Evolutionary conservation across 176 grass and related monocot species (phyloP).

Genomic region (Cenchrus purpureus): DNA sequence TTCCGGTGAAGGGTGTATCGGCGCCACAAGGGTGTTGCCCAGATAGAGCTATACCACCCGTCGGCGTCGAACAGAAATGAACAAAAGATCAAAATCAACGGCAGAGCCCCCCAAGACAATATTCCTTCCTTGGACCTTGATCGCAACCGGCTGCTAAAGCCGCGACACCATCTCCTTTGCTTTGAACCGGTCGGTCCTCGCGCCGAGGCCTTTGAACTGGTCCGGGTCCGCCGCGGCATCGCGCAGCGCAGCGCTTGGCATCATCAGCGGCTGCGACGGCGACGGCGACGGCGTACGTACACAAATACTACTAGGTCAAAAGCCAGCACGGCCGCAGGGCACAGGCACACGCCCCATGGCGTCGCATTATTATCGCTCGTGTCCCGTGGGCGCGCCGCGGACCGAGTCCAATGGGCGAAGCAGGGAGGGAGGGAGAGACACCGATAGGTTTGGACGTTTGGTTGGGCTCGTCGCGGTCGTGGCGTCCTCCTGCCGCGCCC

Average conservation of each 20-base stretch:
- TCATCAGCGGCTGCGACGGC: not conserved
- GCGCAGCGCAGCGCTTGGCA: not conserved
- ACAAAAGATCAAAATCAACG: constrained; percentile 24
- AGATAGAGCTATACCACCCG: not conserved
- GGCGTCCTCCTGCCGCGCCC: not conserved
- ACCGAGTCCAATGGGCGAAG: constrained; percentile 21
- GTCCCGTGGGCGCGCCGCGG: not conserved
- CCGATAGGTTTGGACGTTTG: not conserved
- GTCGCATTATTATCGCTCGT: constrained; percentile 1
- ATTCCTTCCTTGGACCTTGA: constrained; percentile 26
- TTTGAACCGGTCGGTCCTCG: constrained; percentile 53
- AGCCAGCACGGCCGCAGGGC: not conserved
- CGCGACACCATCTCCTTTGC: not conserved
- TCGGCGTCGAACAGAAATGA: not conserved
- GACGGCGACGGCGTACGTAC: not conserved
- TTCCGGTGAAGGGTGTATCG: not conserved
- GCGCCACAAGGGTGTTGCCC: not conserved
- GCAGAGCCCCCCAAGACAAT: not conserved
- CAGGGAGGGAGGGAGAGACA: not conserved
- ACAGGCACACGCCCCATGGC: not conserved
- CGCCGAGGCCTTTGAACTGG: constrained; percentile 42
- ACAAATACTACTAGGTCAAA: not conserved
- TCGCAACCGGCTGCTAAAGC: constrained; percentile 30
- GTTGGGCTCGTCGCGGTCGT: not conserved
- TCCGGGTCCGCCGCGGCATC: not conserved